phyloP scores from a whole-genome alignment of 805 yeast species.

The Candida orba region DNA sequence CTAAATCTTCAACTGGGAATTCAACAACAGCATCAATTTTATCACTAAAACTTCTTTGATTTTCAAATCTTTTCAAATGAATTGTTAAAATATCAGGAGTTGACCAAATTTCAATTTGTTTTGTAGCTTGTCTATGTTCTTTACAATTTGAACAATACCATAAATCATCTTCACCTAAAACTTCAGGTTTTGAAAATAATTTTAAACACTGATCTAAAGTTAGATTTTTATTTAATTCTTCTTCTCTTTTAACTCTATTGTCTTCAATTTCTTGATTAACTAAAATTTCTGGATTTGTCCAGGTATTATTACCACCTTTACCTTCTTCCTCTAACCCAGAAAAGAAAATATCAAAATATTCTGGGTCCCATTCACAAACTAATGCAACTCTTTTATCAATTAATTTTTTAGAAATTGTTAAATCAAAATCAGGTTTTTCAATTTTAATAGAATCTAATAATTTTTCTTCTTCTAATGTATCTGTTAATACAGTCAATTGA shows the following conservation, averaged over 20 bases:
- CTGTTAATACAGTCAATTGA: constrained; percentile 2
- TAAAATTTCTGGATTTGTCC: constrained; percentile 45
- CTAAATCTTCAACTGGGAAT: constrained; percentile 80
- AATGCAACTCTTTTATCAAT: constrained; percentile 32
- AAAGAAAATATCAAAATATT: constrained; percentile 44
- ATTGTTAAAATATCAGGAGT: constrained; percentile 86
- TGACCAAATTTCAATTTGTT: constrained; percentile 88
- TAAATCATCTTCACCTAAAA: constrained; percentile 78
- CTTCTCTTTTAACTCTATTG: constrained; percentile 28
- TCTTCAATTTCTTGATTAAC: constrained; percentile 49
- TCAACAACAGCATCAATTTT: constrained; percentile 80
- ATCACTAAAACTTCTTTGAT: constrained; percentile 77
- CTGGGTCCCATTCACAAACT: constrained; percentile 63
- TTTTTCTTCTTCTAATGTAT: constrained; percentile 4
- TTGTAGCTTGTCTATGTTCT: constrained; percentile 85
- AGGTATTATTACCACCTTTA: constrained; percentile 43
- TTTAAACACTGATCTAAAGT: constrained; percentile 69
- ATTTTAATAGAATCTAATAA: neutral
- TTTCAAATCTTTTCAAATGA: constrained; percentile 86
- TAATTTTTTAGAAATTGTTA: constrained; percentile 6
- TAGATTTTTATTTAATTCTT: constrained; percentile 33
- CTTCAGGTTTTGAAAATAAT: constrained; percentile 72
- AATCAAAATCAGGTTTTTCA: neutral
- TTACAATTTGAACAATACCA: constrained; percentile 93
- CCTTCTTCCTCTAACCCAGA: constrained; percentile 37